A percentile compares a stretch with the other conserved stretches of the same genome.
These are phyloP conservation scores for Backusella psychrophila DNA, from an alignment of 192 early-diverging fungal species.

Conservation along the genomic window DNA sequence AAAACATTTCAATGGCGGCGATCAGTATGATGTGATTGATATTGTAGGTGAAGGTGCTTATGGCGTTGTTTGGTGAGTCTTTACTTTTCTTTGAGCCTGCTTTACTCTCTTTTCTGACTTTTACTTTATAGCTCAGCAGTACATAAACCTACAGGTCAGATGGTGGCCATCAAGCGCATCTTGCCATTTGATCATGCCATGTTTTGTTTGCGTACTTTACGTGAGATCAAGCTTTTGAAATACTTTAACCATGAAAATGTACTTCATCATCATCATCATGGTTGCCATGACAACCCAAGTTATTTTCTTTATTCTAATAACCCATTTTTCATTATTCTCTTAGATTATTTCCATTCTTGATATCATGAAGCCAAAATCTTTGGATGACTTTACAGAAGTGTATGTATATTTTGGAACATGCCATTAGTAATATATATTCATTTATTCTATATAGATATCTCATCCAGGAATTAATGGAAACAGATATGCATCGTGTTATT, in stretches of 20 bases:
- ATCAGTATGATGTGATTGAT: slow-evolving; percentile 81
- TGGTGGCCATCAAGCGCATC: slow-evolving; percentile 93
- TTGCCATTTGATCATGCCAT: slow-evolving; percentile 82
- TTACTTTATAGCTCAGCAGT: slow-evolving; percentile 66
- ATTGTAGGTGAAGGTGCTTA: slow-evolving; percentile 94
- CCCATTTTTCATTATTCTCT: neutral
- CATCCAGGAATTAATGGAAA: slow-evolving; percentile 99
- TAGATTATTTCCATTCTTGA: slow-evolving; percentile 93
- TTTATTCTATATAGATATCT: slow-evolving; percentile 58
- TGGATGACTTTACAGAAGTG: slow-evolving; percentile 89
- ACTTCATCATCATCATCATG: slow-evolving; percentile 17
- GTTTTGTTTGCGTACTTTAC: slow-evolving; percentile 78
- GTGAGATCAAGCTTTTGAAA: slow-evolving; percentile 84
- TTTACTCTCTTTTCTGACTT: neutral
- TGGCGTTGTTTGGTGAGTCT: slow-evolving; percentile 86
- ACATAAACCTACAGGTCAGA: slow-evolving; percentile 76
- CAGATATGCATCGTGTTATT: slow-evolving; percentile 97
- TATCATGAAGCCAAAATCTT: slow-evolving; percentile 78
- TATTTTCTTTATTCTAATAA: neutral
- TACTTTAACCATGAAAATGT: slow-evolving; percentile 86
- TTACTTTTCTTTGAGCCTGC: neutral
- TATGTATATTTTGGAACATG: slow-evolving; percentile 26
- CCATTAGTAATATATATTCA: too few relatives aligned
- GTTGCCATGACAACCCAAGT: neutral
- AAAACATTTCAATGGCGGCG: slow-evolving; percentile 71